A percentile compares a stretch with the other conserved stretches of the same genome.
Conservation (phyloP, 257 asterid species). For the Jaltomata sinuosa region DNA sequence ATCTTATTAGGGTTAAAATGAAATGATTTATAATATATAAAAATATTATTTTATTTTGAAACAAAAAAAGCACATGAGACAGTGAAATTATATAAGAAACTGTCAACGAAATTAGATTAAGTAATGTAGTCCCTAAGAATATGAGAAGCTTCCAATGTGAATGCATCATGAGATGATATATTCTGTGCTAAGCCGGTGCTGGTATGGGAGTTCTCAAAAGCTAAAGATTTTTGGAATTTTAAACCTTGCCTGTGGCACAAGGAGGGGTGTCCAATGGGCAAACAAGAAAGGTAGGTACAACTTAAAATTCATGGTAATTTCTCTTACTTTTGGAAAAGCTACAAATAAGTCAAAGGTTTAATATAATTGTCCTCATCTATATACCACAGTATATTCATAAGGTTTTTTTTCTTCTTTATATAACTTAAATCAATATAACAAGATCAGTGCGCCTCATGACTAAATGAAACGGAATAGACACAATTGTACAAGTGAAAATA, state of each 20-base stretch:
- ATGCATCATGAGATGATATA: neutral
- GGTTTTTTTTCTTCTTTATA: no score
- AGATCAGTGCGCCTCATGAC: no score
- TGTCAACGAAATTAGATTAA: neutral
- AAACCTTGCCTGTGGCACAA: neutral
- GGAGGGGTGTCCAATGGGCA: neutral
- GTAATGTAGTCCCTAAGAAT: neutral
- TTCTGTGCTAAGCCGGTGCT: neutral
- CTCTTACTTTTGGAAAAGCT: neutral
- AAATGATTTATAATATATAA: no score
- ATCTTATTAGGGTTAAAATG: no score
- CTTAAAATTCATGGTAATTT: neutral
- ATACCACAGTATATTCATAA: neutral
- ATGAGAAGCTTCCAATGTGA: neutral
- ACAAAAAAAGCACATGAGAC: neutral
- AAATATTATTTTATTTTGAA: neutral
- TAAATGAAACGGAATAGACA: no score
- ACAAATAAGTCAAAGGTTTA: neutral
- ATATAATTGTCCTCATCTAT: neutral
- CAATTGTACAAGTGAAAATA: neutral
- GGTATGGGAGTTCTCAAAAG: neutral
- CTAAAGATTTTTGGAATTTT: neutral
- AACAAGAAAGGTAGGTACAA: neutral
- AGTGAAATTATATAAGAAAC: neutral
- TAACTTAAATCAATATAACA: no score